Evolutionary conservation across 1,284 basidiomycete genomes (phyloP), one percentile per base, ranked within the genome.

Genomic region (Lentinula novae-zelandiae): DNA sequence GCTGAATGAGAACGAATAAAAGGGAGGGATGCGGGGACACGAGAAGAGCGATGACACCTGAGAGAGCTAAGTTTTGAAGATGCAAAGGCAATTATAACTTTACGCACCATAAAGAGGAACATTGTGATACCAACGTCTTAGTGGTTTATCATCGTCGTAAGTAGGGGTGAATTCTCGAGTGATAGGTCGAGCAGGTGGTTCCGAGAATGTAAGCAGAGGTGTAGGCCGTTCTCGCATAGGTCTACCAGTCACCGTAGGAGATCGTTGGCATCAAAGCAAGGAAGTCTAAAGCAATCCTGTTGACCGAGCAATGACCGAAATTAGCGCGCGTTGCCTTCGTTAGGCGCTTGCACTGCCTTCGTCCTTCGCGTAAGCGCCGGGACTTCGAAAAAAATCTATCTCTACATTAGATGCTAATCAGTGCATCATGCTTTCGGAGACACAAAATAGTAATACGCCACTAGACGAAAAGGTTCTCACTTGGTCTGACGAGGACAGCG

Each of bases 21-120:
- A 87, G 75, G 3, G 89, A 91, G 3, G 89, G 89, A 52, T 90
- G 90, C 6, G 90, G 89, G 15, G 82, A 80, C 6, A 90, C 69
- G 58, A 92, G 80, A 53, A 91, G 71, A 33, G 80, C 54, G 17
- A 91, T 67, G 12, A 83, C 80, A 22, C 77, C 89, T 89, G 67
- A n/a, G 7, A 20, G 13, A 36, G 7, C 33, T 5, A 34, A 42
- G 17, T 53, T 51, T 49, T 8, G 34, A 10, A 20, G 7, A 27
- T 27, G n/a, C 20, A 15, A 39, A 22, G 42, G 42, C 15, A 46
- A 22, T 1, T 2, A 36, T 0, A 34, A 49, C 44, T 53, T 17
- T 52, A 42, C 56, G n/a, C 57, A 63, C 59, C 53, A 39, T 55
- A 60, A 17, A 63, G 54, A 34, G 50, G 55, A 10, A 60, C 34